A percentile compares a stretch with the other conserved stretches of the same genome.
Evolutionary conservation across 2,329 filamentous ascomycete genomes (phyloP).

Genomic region (Falciphora oryzae): DNA sequence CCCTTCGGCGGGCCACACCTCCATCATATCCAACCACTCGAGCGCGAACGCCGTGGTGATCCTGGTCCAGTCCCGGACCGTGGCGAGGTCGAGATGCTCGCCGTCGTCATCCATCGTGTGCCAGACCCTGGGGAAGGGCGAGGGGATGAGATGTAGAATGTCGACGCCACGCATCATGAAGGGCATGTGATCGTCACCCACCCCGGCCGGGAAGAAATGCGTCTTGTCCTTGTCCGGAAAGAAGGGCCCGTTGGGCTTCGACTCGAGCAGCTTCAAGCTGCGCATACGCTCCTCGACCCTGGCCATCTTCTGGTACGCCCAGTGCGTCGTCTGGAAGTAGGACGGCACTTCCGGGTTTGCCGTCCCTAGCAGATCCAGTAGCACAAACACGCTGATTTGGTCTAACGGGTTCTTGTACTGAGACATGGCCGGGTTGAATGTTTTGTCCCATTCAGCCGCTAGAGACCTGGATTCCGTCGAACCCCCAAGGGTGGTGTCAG

Average conservation of each 20-base stretch:
- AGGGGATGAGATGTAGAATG: conserved; percentile 68
- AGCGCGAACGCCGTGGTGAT: conserved; percentile 68
- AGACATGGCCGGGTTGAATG: conserved; percentile 59
- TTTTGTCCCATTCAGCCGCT: conserved; percentile 65
- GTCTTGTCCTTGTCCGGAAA: conserved; percentile 36
- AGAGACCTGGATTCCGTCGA: conserved; percentile 42
- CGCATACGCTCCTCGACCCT: conserved; percentile 69
- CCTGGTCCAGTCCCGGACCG: conserved; percentile 70
- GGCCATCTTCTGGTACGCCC: conserved; percentile 80
- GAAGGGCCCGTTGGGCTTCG: conserved; percentile 26
- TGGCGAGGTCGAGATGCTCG: conserved; percentile 63
- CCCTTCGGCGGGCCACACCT: conserved; percentile 24
- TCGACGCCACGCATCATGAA: conserved; percentile 72
- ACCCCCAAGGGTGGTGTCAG: not conserved
- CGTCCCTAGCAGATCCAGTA: conserved; percentile 83
- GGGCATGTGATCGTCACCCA: conserved; percentile 72
- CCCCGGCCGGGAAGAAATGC: conserved; percentile 36
- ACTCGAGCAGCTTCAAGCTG: conserved; percentile 58
- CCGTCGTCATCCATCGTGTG: conserved; percentile 67
- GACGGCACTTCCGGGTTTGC: conserved; percentile 67
- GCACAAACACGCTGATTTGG: conserved; percentile 74
- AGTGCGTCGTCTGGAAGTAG: conserved; percentile 86
- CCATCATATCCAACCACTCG: conserved; percentile 70
- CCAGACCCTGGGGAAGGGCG: conserved; percentile 67
- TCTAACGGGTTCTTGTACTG: conserved; percentile 63